Conservation (phyloP, 2,329 filamentous ascomycete genomes). For the Volutella citrinella region DNA sequence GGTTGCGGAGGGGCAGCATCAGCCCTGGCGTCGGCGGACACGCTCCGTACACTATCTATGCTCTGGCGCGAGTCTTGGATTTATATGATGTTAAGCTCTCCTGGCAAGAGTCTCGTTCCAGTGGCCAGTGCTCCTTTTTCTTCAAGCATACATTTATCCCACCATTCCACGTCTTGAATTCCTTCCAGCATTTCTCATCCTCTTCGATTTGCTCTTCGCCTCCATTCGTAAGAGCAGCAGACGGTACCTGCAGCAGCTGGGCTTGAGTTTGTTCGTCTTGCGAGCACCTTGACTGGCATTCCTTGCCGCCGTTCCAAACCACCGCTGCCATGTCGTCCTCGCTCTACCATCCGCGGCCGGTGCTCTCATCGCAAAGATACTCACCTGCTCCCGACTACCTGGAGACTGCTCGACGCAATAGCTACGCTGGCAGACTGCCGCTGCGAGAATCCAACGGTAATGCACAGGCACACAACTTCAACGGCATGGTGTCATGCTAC, state of each 20-base stretch:
- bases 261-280: conserved; percentile 26
- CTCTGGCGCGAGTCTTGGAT: conserved; percentile 34
- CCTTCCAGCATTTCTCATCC: conserved; percentile 42
- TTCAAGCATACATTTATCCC: conserved; percentile 40
- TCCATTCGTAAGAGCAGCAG: conserved; percentile 27
- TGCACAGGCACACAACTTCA: conserved; percentile 42
- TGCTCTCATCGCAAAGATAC: conserved; percentile 51
- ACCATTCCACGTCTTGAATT: conserved; percentile 43
- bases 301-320: conserved; percentile 22
- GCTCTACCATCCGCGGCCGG: conserved; percentile 41
- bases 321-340: conserved; percentile 34
- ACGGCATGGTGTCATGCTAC: conserved; percentile 43
- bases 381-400: conserved; percentile 45
- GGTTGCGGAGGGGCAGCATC: conserved; percentile 27
- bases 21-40: conserved; percentile 35
- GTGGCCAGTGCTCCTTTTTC: conserved; percentile 30
- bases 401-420: conserved; percentile 43
- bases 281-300: conserved; percentile 30
- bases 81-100: conserved; percentile 34
- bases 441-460: conserved; percentile 53
- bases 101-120: conserved; percentile 35
- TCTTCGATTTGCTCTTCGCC: conserved; percentile 32
- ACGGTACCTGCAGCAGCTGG: conserved; percentile 27
- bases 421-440: conserved; percentile 39
- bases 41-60: conserved; percentile 28